Conservation (phyloP, 371 early-diverging fungal genomes). For the Mortierella sp. region DNA sequence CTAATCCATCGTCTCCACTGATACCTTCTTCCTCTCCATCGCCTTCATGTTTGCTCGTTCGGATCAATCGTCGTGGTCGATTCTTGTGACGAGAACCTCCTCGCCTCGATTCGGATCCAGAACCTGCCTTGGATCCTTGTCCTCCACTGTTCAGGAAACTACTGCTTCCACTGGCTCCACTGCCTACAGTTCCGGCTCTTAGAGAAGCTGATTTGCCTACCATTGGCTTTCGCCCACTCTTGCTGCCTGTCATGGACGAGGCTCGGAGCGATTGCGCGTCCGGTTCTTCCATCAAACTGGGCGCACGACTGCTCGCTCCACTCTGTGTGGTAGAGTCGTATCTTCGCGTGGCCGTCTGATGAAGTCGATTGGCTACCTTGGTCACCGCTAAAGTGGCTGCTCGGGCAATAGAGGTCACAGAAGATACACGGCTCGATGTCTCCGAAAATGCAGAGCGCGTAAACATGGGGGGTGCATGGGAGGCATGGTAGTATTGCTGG, state of each 20-base stretch:
- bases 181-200: too few relatives aligned
- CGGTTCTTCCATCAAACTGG: slow-evolving; percentile 28
- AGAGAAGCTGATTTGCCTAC: too few relatives aligned
- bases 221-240: too few relatives aligned
- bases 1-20: background rate
- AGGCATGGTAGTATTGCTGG: background rate
- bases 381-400: slow-evolving; percentile 41
- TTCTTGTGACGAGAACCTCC: background rate
- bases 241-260: too few relatives aligned
- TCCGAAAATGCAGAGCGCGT: slow-evolving; percentile 29
- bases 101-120: too few relatives aligned
- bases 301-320: slow-evolving; percentile 20
- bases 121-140: too few relatives aligned
- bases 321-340: slow-evolving; percentile 27
- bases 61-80: background rate
- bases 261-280: slow-evolving; percentile 17
- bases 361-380: slow-evolving; percentile 36
- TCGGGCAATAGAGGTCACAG: slow-evolving; percentile 49
- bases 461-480: background rate
- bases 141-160: too few relatives aligned
- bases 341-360: slow-evolving; percentile 21
- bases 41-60: background rate
- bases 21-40: background rate
- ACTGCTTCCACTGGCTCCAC: too few relatives aligned
- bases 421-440: slow-evolving; percentile 33